These are phyloP conservation scores for Colletotrichum godetiae DNA, from an alignment of 2,329 filamentous ascomycete species.

Conservation along the genomic window DNA sequence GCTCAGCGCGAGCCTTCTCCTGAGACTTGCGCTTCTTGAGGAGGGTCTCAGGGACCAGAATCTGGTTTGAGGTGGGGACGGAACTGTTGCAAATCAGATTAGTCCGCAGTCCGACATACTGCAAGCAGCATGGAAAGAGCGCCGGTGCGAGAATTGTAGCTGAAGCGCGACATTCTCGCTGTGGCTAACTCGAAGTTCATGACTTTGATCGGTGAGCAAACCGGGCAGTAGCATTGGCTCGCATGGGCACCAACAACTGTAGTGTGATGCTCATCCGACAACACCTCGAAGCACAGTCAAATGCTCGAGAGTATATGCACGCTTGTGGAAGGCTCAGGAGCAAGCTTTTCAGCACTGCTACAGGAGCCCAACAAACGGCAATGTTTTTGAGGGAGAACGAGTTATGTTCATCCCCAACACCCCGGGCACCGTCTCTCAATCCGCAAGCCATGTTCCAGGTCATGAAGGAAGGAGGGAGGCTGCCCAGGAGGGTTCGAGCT, in stretches of 20 bases:
- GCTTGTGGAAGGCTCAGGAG: constrained; percentile 47
- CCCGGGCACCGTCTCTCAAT: constrained; percentile 72
- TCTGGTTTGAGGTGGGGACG: constrained; percentile 93
- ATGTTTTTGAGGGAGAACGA: constrained; percentile 82
- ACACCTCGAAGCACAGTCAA: constrained; percentile 65
- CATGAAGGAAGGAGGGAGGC: constrained; percentile 67
- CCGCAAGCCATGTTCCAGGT: constrained; percentile 58
- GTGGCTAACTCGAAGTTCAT: constrained; percentile 85
- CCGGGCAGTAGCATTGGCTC: constrained; percentile 35
- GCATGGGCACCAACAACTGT: background rate
- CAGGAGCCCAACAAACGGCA: constrained; percentile 63
- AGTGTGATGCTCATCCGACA: constrained; percentile 75
- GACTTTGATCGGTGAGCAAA: constrained; percentile 81
- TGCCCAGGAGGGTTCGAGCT: constrained; percentile 82
- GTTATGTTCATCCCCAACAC: constrained; percentile 81
- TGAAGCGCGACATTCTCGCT: constrained; percentile 91
- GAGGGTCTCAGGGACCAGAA: constrained; percentile 98
- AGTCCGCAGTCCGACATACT: constrained; percentile 80
- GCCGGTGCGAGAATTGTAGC: constrained; percentile 95
- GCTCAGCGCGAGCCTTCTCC: constrained; percentile 97
- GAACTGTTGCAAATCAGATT: constrained; percentile 79
- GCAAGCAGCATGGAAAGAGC: constrained; percentile 69
- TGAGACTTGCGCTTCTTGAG: constrained; percentile 99
- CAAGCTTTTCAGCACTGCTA: constrained; percentile 42
- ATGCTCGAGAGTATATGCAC: constrained; percentile 64